Evolutionary conservation across 225 moss, liverwort and hornwort genomes (phyloP), one percentile per base, ranked within the genome.

Genomic region (Pleurozium schreberi): DNA sequence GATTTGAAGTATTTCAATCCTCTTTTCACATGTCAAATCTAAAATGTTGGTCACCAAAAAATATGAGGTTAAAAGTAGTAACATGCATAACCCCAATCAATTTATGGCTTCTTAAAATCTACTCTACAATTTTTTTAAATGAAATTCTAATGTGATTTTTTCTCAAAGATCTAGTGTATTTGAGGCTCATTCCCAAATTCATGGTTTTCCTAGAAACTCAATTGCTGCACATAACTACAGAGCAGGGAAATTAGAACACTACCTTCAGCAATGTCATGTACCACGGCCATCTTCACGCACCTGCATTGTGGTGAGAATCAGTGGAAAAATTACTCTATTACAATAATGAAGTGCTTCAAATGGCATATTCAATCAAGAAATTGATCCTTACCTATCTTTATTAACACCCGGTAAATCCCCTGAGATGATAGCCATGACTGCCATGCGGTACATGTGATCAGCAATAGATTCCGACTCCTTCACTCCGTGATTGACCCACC

Each of bases 401-500:
- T 99, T 94, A 88, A 99, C 96, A 70, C 98, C 98, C 59, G 98
- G 96, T 67, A 97, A 87, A 87, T 97, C 95, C 59, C 95, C 94
- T 87, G 96, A 92, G 68, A 97, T 96, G 85, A 99, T 91, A 83
- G 95, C 98, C 98, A 99, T 99, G 82, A 99, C 92, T 82, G 96
- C 96, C 98, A 99, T 99, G 62, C 98, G 96, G 88, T 99, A 96
- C 98, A 99, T 99, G 89, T 99, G 98, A 79, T 99, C 98, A 50
- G 98, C 98, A 68, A 97, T 99, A 69, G 96, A 97, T 89, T 99
- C 98, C 79, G 98, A 91, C 88, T 96, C 97, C 91, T 97, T 96
- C 90, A 99, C 90, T 8, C 97, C 96, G 74, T 96, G 97, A 86
- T 99, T 99, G 76, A 99, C 96, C 98, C 98, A 99, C 76, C 98